Base-by-base conservation (phyloP, 805 yeast species). In the Hanseniaspora occidentalis region DNA sequence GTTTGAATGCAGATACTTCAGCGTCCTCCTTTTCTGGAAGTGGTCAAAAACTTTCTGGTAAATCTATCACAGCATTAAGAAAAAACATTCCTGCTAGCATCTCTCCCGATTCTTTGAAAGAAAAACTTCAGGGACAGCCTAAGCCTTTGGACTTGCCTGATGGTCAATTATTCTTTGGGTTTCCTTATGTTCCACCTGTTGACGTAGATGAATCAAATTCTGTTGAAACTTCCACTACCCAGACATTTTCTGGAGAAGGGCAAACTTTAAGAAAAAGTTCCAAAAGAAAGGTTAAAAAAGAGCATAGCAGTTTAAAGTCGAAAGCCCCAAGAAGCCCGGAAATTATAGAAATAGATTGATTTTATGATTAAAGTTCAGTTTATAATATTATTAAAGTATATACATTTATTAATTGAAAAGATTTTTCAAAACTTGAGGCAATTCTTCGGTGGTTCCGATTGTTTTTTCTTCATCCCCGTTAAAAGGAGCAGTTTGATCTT, bases 121-220 rank as follows among this genome's bases (percentile, higher is more conserved):
- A 76, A 33, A 73, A 71, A 42, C 63, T 75, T 6, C 62, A 70
- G 39, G 83, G 80, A 0, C 72, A 76, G 4, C 83, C 95, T 0
- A 82, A 75, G 2, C 82, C 86, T 8, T 63, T 92, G 41, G 60
- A 66, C 5, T 63, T 92, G 33, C 94, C 95, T 0, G 80, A 72
- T 31, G 95, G 94, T 19, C 89, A 85, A 58, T 66, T 92, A 11
- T 92, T 92, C 54, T 88, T 92, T 57, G 99, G 99, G 1, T 92
- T 79, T 56, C 96, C 97, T 0, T 73, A 81, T 1, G 56, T 61
- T 0, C 57, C 72, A 3, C 70, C 69, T 20, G 64, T 54, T 9
- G 49, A 46, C 1, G 64, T 58, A 6, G 52, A 47, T 7, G 55
- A 53, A 3, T 59, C 53, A 4, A 25, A 17, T 2, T 17, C 17